Evolutionary conservation across 208 protist genomes (phyloP).

Genomic region (Wallacemonas sp.): DNA sequence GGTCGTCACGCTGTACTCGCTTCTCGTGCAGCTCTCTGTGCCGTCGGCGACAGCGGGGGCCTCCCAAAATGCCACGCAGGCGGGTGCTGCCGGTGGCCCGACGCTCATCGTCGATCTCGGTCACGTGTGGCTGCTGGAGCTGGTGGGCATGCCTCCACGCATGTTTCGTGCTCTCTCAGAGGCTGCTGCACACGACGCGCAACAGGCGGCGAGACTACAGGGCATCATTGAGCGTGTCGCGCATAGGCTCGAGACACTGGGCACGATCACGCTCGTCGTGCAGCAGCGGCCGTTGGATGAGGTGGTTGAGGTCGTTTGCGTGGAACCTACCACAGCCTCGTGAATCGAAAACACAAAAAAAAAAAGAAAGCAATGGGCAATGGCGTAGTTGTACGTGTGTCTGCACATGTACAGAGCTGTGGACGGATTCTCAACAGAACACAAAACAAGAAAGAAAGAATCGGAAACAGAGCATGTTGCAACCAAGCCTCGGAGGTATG

Average conservation of each 20-base stretch:
- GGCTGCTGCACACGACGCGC: slow-evolving; percentile 16
- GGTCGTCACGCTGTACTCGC: slow-evolving; percentile 29
- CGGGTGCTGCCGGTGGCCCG: slow-evolving; percentile 20
- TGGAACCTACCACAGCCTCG: slow-evolving; percentile 11
- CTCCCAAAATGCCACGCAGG: not conserved
- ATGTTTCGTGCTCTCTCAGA: slow-evolving; percentile 45
- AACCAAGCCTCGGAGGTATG: no score
- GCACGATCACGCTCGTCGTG: slow-evolving; percentile 40
- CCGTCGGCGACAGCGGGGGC: slow-evolving; percentile 13
- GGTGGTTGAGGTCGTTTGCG: slow-evolving; percentile 47
- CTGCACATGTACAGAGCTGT: no score
- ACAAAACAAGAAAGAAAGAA: no score
- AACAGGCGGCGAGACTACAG: slow-evolving; percentile 37
- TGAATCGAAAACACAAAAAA: no score
- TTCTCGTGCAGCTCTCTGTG: slow-evolving; percentile 49
- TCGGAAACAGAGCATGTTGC: no score
- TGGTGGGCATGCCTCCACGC: slow-evolving; percentile 54
- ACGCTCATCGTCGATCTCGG: slow-evolving; percentile 60
- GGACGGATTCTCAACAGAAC: no score
- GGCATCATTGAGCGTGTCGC: slow-evolving; percentile 45
- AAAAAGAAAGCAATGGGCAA: no score
- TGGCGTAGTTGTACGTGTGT: no score
- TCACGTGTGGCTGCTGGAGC: slow-evolving; percentile 56
- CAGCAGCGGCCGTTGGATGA: slow-evolving; percentile 34
- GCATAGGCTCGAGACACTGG: slow-evolving; percentile 49